Evolutionary conservation across 1,284 basidiomycete genomes (phyloP).

Genomic region (Bothia castanella): DNA sequence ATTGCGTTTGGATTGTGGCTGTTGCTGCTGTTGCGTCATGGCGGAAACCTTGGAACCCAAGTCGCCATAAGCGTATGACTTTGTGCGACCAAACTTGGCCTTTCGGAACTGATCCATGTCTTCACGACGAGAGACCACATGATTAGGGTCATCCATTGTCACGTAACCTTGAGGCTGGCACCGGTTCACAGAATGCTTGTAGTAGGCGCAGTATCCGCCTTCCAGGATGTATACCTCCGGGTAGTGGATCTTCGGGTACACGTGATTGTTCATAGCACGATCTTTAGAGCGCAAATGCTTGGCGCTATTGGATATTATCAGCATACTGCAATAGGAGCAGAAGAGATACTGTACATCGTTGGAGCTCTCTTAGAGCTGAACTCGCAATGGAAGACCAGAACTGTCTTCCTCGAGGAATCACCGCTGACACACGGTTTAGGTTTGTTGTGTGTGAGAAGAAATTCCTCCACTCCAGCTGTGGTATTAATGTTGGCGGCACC

Average conservation of each 20-base stretch:
- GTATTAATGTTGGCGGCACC: constrained; percentile 92
- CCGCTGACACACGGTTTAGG: constrained; percentile 82
- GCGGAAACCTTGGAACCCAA: constrained; percentile 38
- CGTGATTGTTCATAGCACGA: constrained; percentile 79
- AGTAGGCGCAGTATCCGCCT: constrained; percentile 93
- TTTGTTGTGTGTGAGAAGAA: constrained; percentile 64
- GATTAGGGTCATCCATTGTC: constrained; percentile 90
- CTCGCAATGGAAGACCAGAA: constrained; percentile 97
- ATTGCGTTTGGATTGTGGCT: constrained; percentile 53
- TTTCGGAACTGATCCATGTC: constrained; percentile 92
- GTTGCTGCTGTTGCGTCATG: constrained; percentile 37
- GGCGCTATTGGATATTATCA: constrained; percentile 52
- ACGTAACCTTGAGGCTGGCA: constrained; percentile 86
- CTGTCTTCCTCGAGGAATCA: constrained; percentile 67
- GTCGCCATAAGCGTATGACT: constrained; percentile 87
- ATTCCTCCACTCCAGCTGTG: constrained; percentile 75
- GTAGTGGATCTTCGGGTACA: constrained; percentile 92
- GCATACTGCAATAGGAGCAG: neutral
- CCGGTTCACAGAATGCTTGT: constrained; percentile 57
- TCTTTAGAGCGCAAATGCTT: constrained; percentile 91
- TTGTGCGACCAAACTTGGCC: constrained; percentile 79
- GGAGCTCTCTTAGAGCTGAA: constrained; percentile 95
- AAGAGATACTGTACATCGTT: constrained; percentile 68
- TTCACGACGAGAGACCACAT: constrained; percentile 73
- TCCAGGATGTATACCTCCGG: constrained; percentile 97